A percentile compares a stretch with the other conserved stretches of the same genome.
Conservation (phyloP, 2,329 filamentous ascomycete species). For the Daldinia sp. region DNA sequence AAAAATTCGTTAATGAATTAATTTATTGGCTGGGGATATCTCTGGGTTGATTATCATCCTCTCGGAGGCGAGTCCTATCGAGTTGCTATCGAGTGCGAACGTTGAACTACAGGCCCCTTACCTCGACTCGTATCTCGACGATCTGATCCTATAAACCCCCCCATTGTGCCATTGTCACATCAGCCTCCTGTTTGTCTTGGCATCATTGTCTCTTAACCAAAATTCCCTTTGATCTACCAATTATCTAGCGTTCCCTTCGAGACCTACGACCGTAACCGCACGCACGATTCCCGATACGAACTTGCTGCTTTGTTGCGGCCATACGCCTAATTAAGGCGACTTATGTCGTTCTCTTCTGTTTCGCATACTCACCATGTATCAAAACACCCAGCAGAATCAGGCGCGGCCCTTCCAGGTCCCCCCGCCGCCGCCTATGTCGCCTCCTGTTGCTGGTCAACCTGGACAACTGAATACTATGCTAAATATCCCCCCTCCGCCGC, state of each 20-base stretch:
- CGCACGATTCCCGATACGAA: constrained; percentile 18
- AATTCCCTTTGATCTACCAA: constrained; percentile 20
- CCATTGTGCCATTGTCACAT: constrained; percentile 27
- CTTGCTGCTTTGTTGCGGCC: constrained; percentile 9
- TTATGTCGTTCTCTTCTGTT: constrained; percentile 39
- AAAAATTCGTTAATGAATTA: constrained; percentile 3
- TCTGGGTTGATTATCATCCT: constrained; percentile 4
- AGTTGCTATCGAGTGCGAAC: constrained; percentile 3
- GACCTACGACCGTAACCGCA: constrained; percentile 15
- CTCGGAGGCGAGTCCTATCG: constrained; percentile 14
- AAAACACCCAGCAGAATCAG: constrained; percentile 65
- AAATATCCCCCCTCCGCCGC: constrained; percentile 67
- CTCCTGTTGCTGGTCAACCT: constrained; percentile 59
- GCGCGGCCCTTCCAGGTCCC: constrained; percentile 67
- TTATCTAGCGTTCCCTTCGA: constrained; percentile 6
- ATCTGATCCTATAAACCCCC: constrained; percentile 23
- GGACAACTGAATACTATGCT: constrained; percentile 57
- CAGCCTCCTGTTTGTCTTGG: constrained; percentile 14
- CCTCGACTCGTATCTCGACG: constrained; percentile 8
- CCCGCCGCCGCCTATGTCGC: constrained; percentile 68
- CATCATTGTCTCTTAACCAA: constrained; percentile 16
- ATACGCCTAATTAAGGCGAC: constrained; percentile 18
- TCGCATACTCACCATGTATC: constrained; percentile 63
- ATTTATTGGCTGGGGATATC: constrained; percentile 11
- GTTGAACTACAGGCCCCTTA: neutral